Conservation (phyloP, 345 rosid genomes). For the Lenwebbia sp. region DNA sequence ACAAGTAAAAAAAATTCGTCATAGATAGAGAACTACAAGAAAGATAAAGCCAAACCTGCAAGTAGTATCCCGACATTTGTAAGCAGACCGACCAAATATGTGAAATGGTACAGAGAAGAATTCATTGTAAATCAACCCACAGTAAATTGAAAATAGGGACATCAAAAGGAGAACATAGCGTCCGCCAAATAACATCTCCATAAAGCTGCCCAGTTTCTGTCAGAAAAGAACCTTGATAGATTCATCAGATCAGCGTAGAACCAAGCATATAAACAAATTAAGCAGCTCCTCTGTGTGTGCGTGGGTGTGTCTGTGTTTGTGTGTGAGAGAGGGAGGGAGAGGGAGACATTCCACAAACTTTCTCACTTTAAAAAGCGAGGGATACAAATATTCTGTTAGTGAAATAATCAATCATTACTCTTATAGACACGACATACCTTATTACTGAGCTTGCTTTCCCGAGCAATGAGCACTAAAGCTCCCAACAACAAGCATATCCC, state of each 20-base stretch:
- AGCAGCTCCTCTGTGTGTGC: neutral
- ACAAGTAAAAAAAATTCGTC: neutral
- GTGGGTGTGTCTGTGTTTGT: neutral
- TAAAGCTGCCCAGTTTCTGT: slow-evolving; percentile 99
- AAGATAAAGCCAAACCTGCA: slow-evolving; percentile 50
- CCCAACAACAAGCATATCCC: slow-evolving; percentile 93
- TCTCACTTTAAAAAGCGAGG: neutral
- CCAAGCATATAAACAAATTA: neutral
- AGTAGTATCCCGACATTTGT: slow-evolving; percentile 70
- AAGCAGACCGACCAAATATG: slow-evolving; percentile 92
- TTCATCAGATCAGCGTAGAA: neutral
- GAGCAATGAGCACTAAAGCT: slow-evolving; percentile 79
- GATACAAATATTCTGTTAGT: neutral
- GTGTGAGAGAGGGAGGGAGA: neutral
- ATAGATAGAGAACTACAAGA: neutral
- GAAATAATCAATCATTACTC: neutral
- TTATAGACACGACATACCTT: slow-evolving; percentile 38
- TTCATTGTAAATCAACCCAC: slow-evolving; percentile 97
- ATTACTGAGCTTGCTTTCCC: slow-evolving; percentile 59
- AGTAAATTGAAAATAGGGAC: slow-evolving; percentile 89
- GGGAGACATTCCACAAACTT: neutral
- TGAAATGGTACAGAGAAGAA: slow-evolving; percentile 94
- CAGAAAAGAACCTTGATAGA: neutral
- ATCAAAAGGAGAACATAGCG: slow-evolving; percentile 85
- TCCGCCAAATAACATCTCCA: slow-evolving; percentile 98